phyloP scores from a whole-genome alignment of 495 filamentous ascomycete genomes.

The Melanomma pulvis-pyrius region DNA sequence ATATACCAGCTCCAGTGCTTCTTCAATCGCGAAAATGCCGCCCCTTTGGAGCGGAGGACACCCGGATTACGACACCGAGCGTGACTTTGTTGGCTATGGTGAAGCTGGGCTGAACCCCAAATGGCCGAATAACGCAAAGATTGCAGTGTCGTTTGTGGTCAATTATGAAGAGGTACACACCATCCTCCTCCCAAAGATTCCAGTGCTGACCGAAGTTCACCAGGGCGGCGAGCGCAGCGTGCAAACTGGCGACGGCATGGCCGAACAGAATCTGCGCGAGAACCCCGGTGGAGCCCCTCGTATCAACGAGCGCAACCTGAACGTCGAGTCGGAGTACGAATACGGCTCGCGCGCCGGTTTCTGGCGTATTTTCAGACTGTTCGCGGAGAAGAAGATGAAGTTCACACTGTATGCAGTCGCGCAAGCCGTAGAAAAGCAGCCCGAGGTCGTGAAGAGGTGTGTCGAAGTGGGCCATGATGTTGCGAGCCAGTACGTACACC shows the following conservation, averaged over 20 bases:
- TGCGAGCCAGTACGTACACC: constrained; percentile 38
- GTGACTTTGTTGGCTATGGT: constrained; percentile 45
- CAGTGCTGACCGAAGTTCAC: background rate
- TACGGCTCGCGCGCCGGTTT: constrained; percentile 48
- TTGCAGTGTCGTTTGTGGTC: constrained; percentile 51
- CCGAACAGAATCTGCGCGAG: constrained; percentile 46
- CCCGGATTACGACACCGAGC: constrained; percentile 38
- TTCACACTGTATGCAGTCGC: constrained; percentile 49
- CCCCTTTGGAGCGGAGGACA: constrained; percentile 14
- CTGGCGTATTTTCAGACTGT: constrained; percentile 48
- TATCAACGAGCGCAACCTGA: constrained; percentile 44
- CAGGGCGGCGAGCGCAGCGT: constrained; percentile 45
- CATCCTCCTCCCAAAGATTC: constrained; percentile 8
- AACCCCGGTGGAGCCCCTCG: constrained; percentile 39
- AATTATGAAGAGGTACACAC: constrained; percentile 47
- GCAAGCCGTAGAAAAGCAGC: constrained; percentile 46
- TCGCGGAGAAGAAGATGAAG: constrained; percentile 47
- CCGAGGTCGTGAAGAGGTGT: constrained; percentile 42
- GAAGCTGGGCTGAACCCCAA: constrained; percentile 45
- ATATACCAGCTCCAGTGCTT: too few relatives aligned
- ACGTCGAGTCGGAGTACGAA: constrained; percentile 49
- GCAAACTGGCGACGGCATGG: constrained; percentile 43
- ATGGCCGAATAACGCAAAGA: constrained; percentile 49
- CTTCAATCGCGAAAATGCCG: constrained; percentile 1
- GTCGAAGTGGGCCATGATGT: constrained; percentile 48